phyloP scores from a whole-genome alignment of 1,284 basidiomycete species.

The Chiua sp. region DNA sequence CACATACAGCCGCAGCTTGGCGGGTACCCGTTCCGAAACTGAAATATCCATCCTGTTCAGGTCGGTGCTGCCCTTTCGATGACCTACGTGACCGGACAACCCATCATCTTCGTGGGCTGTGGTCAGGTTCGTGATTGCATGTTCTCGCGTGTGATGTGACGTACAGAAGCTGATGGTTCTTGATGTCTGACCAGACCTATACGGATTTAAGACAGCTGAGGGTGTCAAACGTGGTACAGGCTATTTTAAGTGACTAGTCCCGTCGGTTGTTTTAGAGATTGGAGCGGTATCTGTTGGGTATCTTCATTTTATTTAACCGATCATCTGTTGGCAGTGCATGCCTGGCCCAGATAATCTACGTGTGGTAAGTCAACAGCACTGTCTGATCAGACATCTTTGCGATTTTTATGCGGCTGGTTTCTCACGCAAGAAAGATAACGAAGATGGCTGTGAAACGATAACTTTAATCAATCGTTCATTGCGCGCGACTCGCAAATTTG shows the following conservation, averaged over 20 bases:
- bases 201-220: conserved; percentile 90
- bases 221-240: conserved; percentile 93
- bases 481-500: not conserved
- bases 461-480: not conserved
- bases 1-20: not conserved
- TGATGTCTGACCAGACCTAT: conserved; percentile 71
- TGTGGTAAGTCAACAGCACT: not conserved
- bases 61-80: conserved; percentile 96
- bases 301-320: not conserved
- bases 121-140: conserved; percentile 72
- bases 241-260: conserved; percentile 76
- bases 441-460: not conserved
- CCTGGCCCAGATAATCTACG: too few relatives aligned
- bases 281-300: too few relatives aligned
- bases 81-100: conserved; percentile 97
- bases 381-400: not conserved
- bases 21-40: not conserved
- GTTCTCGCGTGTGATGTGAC: conserved; percentile 1
- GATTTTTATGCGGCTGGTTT: not conserved
- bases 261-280: too few relatives aligned
- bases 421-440: not conserved
- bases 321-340: not conserved
- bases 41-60: conserved; percentile 44
- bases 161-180: conserved; percentile 13
- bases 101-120: conserved; percentile 95